These are phyloP conservation scores for Aspergillus cristatus DNA, from an alignment of 495 filamentous ascomycete species.

Conservation along the genomic window DNA sequence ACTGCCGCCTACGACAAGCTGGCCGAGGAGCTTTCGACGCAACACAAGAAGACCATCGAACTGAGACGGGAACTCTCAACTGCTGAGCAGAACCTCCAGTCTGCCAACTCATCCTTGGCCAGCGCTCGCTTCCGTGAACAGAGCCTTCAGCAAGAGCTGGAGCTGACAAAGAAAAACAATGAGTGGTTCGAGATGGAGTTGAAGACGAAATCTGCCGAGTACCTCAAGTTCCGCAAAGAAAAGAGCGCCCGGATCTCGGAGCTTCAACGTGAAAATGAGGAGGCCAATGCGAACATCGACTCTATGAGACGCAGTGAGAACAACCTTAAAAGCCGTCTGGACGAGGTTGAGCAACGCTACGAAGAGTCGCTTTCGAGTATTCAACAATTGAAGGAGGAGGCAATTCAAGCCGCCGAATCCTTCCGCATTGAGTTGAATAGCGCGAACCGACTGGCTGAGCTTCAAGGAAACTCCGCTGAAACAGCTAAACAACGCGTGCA, in stretches of 20 bases:
- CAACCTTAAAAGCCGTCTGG: slow-evolving; percentile 65
- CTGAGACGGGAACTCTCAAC: slow-evolving; percentile 69
- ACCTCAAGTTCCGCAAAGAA: slow-evolving; percentile 87
- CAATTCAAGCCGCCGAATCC: slow-evolving; percentile 65
- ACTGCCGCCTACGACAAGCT: slow-evolving; percentile 77
- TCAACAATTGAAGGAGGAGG: slow-evolving; percentile 75
- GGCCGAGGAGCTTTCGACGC: slow-evolving; percentile 72
- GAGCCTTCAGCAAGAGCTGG: slow-evolving; percentile 77
- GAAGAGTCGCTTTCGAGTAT: slow-evolving; percentile 74
- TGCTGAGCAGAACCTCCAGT: slow-evolving; percentile 73
- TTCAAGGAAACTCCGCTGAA: slow-evolving; percentile 74
- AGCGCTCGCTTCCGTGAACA: slow-evolving; percentile 82
- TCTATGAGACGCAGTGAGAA: slow-evolving; percentile 70
- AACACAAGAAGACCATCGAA: slow-evolving; percentile 80
- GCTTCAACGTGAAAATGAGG: slow-evolving; percentile 81
- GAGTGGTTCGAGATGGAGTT: slow-evolving; percentile 89
- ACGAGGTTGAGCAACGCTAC: slow-evolving; percentile 75
- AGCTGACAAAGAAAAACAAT: slow-evolving; percentile 73
- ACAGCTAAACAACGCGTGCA: slow-evolving; percentile 72
- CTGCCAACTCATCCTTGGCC: slow-evolving; percentile 63
- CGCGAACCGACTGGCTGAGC: slow-evolving; percentile 66
- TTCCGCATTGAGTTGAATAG: slow-evolving; percentile 78
- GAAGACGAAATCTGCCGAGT: slow-evolving; percentile 76
- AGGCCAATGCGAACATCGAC: slow-evolving; percentile 64
- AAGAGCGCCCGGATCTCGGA: slow-evolving; percentile 79